Conservation (phyloP, 176 grass and related monocot species). For the Avena sativa region DNA sequence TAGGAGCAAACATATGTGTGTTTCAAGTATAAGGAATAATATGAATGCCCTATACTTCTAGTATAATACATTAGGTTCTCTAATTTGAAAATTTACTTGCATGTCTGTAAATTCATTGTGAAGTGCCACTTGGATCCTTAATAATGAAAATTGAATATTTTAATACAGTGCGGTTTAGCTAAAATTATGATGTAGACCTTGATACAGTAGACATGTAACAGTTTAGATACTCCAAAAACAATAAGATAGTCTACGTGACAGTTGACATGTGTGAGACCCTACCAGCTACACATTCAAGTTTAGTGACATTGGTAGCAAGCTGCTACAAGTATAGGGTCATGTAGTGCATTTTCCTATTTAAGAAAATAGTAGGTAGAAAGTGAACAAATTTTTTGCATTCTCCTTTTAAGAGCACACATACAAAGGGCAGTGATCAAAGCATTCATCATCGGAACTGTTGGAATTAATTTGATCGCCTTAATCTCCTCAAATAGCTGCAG, state of each 20-base stretch:
- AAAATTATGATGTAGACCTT: conserved; percentile 12
- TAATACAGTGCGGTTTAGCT: conserved; percentile 11
- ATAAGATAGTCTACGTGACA: conserved; percentile 5
- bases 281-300: not conserved
- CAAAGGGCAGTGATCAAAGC: conserved; percentile 92
- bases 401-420: conserved; percentile 47
- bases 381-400: conserved; percentile 17
- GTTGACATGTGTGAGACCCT: not conserved
- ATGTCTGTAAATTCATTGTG: not conserved
- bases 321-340: conserved; percentile 5
- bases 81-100: conserved; percentile 15
- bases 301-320: conserved; percentile 1
- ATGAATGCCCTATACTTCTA: conserved; percentile 9
- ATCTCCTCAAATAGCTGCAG: conserved; percentile 86
- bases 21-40: conserved; percentile 22
- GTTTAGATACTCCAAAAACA: not conserved
- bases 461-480: conserved; percentile 71
- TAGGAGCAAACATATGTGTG: not conserved
- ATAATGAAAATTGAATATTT: conserved; percentile 10
- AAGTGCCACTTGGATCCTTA: conserved; percentile 21
- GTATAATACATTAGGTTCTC: conserved; percentile 10
- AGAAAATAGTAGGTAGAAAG: conserved; percentile 28
- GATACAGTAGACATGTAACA: not conserved
- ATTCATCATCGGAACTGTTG: conserved; percentile 92
- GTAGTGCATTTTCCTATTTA: conserved; percentile 35